These are phyloP conservation scores for Allomyces javanicus DNA, from an alignment of 192 early-diverging fungal species.

Conservation along the genomic window DNA sequence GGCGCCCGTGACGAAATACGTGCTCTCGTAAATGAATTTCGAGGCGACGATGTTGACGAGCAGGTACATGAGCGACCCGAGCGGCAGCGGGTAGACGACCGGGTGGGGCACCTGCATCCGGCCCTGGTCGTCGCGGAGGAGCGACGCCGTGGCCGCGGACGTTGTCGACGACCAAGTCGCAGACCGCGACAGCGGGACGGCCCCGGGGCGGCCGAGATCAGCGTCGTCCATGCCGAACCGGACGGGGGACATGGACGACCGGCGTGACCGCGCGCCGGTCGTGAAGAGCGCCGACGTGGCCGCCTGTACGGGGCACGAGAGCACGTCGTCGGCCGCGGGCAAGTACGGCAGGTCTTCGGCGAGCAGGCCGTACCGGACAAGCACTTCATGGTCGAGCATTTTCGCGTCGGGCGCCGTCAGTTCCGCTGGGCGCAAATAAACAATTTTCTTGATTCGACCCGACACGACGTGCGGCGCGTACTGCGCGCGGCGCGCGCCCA, in stretches of 20 bases:
- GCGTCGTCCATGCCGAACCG: too few species aligned
- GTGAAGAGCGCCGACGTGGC: not conserved
- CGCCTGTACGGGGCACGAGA: not conserved
- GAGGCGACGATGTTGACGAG: not conserved
- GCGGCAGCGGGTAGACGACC: not conserved
- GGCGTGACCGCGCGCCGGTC: not conserved
- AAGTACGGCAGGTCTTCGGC: not conserved
- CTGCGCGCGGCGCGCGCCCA: too few species aligned
- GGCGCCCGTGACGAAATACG: not conserved
- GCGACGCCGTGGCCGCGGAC: too few species aligned
- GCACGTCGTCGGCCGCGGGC: not conserved
- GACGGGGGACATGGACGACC: not conserved
- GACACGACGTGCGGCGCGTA: too few species aligned
- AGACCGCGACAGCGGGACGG: too few species aligned
- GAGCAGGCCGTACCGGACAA: not conserved
- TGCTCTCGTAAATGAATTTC: not conserved
- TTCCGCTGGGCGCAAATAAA: not conserved
- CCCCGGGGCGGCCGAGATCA: too few species aligned
- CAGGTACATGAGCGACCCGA: not conserved
- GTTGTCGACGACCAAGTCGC: too few species aligned
- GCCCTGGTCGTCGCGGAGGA: too few species aligned
- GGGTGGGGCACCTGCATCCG: too few species aligned
- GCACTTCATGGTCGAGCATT: not conserved
- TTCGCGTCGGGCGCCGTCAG: not conserved
- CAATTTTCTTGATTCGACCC: not conserved